Conservation (phyloP, 2,329 filamentous ascomycete genomes). For the Lachnellula subtilissima region DNA sequence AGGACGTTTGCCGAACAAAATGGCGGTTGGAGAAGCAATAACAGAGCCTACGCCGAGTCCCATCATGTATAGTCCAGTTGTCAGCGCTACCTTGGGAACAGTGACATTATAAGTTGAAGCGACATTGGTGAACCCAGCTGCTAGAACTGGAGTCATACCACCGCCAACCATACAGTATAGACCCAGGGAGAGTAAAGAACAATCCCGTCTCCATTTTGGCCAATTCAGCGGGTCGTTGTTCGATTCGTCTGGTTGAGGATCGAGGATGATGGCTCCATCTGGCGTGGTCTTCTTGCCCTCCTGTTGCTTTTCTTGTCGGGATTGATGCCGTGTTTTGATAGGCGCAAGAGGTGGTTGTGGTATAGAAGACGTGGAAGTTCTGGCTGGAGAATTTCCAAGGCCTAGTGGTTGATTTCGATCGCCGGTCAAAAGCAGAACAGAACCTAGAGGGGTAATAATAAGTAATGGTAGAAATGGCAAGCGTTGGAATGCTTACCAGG, state of each 20-base stretch:
- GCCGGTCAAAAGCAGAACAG: conserved; percentile 51
- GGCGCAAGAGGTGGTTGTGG: conserved; percentile 14
- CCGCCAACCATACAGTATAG: conserved; percentile 93
- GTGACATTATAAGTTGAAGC: conserved; percentile 61
- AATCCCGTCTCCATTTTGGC: conserved; percentile 75
- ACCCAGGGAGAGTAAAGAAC: conserved; percentile 74
- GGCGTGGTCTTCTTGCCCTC: conserved; percentile 66
- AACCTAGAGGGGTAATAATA: conserved; percentile 39
- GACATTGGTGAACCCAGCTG: conserved; percentile 83
- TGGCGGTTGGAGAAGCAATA: conserved; percentile 82
- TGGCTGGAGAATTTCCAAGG: conserved; percentile 50
- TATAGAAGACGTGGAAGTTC: conserved; percentile 52
- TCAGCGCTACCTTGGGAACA: conserved; percentile 72
- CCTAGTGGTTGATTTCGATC: conserved; percentile 56
- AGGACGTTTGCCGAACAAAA: conserved; percentile 83
- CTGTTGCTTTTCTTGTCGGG: conserved; percentile 6
- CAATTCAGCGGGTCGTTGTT: conserved; percentile 91
- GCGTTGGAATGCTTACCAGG: conserved; percentile 55
- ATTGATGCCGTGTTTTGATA: conserved; percentile 11
- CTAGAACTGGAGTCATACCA: conserved; percentile 84
- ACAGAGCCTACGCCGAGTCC: conserved; percentile 83
- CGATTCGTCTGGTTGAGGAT: conserved; percentile 88
- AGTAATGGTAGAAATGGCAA: neutral
- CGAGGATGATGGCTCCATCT: conserved; percentile 79
- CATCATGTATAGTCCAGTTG: conserved; percentile 91